Evolutionary conservation across 257 asterid species (phyloP).

Genomic region (Solanum virginianum): DNA sequence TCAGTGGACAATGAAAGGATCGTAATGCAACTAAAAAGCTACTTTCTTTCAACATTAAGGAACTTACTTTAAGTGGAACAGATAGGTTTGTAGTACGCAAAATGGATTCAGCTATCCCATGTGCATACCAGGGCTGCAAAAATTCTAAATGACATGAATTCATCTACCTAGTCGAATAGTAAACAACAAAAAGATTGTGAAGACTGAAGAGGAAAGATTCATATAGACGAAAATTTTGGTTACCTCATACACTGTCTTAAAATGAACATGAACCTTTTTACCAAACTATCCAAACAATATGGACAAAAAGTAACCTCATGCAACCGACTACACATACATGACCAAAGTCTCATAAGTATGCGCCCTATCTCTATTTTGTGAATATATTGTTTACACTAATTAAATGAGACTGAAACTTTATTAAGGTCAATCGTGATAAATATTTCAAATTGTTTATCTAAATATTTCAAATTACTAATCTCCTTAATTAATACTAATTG

Average conservation of each 20-base stretch:
- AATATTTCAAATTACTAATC: neutral
- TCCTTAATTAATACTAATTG: neutral
- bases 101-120: conserved; percentile 93
- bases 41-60: neutral
- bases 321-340: neutral
- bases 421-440: neutral
- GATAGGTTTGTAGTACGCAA: conserved; percentile 81
- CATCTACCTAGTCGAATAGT: neutral
- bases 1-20: neutral
- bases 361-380: neutral
- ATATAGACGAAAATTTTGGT: neutral
- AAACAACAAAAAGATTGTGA: neutral
- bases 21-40: neutral
- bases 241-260: neutral
- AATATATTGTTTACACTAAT: neutral
- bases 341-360: neutral
- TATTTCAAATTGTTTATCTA: neutral
- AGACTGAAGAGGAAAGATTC: neutral
- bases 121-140: conserved; percentile 97
- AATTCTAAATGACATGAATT: neutral
- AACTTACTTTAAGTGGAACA: conserved; percentile 75
- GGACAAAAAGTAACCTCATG: neutral
- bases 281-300: neutral
- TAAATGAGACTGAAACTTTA: neutral
- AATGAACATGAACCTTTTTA: neutral